Percentiles rank a stretch among this genome's conserved stretches.
phyloP scores from a whole-genome alignment of 106 monocot genomes.

The Phalaenopsis aphrodite region DNA sequence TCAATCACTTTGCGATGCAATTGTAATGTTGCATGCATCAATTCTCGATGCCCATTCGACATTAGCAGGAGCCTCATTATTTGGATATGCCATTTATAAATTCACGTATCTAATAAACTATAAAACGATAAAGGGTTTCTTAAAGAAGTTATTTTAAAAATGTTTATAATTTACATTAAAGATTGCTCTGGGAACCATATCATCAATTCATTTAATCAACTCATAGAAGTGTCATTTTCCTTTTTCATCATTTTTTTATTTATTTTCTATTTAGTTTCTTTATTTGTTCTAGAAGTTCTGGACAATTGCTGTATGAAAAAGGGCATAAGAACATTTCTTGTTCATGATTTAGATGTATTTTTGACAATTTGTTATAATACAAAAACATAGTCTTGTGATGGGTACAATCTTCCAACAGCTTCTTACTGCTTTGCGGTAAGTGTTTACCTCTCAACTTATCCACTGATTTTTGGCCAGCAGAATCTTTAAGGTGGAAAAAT shows the following conservation, averaged over 20 bases:
- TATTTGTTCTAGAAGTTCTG: too few species aligned
- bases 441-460: not conserved
- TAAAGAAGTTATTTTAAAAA: too few species aligned
- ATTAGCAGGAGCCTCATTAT: too few species aligned
- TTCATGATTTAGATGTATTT: conserved; percentile 2
- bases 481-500: not conserved
- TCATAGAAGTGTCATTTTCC: not conserved
- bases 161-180: too few species aligned
- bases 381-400: not conserved
- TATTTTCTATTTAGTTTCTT: not conserved
- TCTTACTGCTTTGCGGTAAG: not conserved
- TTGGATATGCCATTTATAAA: too few species aligned
- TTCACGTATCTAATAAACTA: too few species aligned
- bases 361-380: not conserved
- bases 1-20: too few species aligned
- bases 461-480: not conserved
- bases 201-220: too few species aligned
- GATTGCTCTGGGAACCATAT: too few species aligned
- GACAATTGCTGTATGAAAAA: not conserved
- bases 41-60: too few species aligned
- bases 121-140: too few species aligned
- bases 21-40: too few species aligned
- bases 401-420: not conserved
- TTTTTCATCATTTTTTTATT: not conserved
- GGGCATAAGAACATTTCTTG: not conserved